phyloP scores from a whole-genome alignment of 495 filamentous ascomycete species.

The Xylaria bambusicola region DNA sequence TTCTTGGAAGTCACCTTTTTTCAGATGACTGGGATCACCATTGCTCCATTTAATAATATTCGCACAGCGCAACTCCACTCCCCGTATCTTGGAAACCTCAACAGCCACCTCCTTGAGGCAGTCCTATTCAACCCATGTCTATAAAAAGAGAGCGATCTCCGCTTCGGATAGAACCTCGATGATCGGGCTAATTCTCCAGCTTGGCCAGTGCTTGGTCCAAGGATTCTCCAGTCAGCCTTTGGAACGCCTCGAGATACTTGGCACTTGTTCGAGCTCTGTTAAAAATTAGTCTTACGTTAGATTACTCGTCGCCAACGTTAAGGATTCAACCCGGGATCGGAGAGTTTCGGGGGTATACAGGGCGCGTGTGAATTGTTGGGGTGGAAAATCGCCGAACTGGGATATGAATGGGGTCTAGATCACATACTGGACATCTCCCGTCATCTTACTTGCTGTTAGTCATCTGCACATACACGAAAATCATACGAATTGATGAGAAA shows the following conservation, averaged over 20 bases:
- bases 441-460: conserved; percentile 55
- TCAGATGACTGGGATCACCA: not conserved
- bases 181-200: conserved; percentile 9
- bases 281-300: not conserved
- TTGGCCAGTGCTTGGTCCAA: conserved; percentile 42
- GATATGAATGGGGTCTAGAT: conserved; percentile 61
- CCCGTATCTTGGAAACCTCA: not conserved
- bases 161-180: not conserved
- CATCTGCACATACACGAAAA: not conserved
- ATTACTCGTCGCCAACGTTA: not conserved
- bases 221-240: conserved; percentile 44
- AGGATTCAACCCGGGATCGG: not conserved
- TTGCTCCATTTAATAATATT: not conserved
- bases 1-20: no score
- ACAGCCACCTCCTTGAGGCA: conserved; percentile 5
- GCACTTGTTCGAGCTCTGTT: conserved; percentile 12
- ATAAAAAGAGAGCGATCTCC: not conserved
- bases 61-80: not conserved
- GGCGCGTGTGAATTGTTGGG: not conserved
- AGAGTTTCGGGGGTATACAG: not conserved
- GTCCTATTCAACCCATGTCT: not conserved
- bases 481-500: not conserved
- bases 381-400: conserved; percentile 43
- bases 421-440: conserved; percentile 52
- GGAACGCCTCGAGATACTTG: conserved; percentile 46